Conservation (phyloP, 805 yeast species). For the Tetrapisispora taiwanensis region DNA sequence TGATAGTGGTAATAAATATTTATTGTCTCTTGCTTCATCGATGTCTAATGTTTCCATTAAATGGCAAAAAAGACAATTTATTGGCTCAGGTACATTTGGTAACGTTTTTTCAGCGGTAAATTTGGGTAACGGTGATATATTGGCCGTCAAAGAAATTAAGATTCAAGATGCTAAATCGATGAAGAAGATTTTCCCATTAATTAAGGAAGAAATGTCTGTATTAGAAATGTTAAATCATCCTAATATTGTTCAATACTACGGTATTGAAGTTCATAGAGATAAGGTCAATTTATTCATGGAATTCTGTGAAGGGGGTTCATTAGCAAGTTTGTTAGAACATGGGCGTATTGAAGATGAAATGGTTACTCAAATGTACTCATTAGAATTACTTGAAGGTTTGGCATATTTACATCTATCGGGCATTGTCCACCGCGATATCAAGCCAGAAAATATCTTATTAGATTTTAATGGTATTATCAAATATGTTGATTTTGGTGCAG, state of each 20-base stretch:
- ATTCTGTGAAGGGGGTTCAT: constrained; percentile 90
- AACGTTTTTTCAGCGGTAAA: constrained; percentile 86
- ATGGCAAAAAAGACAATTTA: constrained; percentile 92
- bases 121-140: constrained; percentile 86
- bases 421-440: constrained; percentile 92
- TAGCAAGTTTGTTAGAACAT: constrained; percentile 74
- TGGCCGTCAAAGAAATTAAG: constrained; percentile 94
- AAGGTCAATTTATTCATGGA: constrained; percentile 95
- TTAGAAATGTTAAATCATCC: constrained; percentile 93
- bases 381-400: constrained; percentile 90
- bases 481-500: constrained; percentile 96
- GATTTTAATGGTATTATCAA: constrained; percentile 91
- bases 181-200: constrained; percentile 73
- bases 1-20: constrained; percentile 77
- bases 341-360: constrained; percentile 94
- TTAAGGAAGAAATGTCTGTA: constrained; percentile 94
- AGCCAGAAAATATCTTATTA: constrained; percentile 84
- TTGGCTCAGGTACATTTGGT: constrained; percentile 96
- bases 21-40: constrained; percentile 78
- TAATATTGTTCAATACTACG: constrained; percentile 90
- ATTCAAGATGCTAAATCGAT: constrained; percentile 83
- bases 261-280: constrained; percentile 95
- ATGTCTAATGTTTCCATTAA: constrained; percentile 83
- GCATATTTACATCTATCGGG: constrained; percentile 92
- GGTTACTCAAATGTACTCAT: constrained; percentile 78